Evolutionary conservation across 2,329 filamentous ascomycete genomes (phyloP), one percentile per base, ranked within the genome.

Genomic region (Botrytis pseudocinerea): DNA sequence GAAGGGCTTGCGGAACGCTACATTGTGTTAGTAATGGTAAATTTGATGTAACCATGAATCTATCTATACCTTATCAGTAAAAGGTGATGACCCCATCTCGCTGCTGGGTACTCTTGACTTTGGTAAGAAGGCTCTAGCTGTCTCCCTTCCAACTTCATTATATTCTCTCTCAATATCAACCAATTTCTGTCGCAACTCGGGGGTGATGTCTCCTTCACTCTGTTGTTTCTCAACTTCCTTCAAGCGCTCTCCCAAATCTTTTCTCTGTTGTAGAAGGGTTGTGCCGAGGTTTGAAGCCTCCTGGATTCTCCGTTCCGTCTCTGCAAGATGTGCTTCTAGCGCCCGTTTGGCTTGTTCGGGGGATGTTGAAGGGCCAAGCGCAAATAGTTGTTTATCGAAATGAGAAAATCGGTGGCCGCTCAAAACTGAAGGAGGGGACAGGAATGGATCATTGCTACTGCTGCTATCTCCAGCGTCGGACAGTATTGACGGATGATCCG

Each of bases 111-210:
- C 89, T 79, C 94, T 89, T 82, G 94, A 94, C 78, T 96, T 96
- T 48, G 90, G 92, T 74, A 98, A 84, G 81, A 98, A 95, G 3
- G 93, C 94, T 76, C 95, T 89, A 61, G 95, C 94, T 65, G 93
- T 96, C 81, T 98, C 95, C 75, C 92, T 88, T 20, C 95, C 94
- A 64, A 98, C 91, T 80, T 98, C 95, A 81, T 97, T 95, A 84
- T 97, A 98, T 80, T 99, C 96, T 82, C 90, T 93, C 82, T 99
- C 96, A 74, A 99, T 90, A 76, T 97, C 94, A 22, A 90, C 87
- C 70, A 99, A 87, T 83, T 93, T 94, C 79, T 92, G 88, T 74
- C 92, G 93, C 78, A 99, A 85, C 77, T 97, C 95, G 5, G 93
- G 90, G 0, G 91, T 91, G 69, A 98, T 89, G 75, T 97, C 92